Base-by-base conservation (phyloP, 192 early-diverging fungal genomes). In the Thamnidium elegans region DNA sequence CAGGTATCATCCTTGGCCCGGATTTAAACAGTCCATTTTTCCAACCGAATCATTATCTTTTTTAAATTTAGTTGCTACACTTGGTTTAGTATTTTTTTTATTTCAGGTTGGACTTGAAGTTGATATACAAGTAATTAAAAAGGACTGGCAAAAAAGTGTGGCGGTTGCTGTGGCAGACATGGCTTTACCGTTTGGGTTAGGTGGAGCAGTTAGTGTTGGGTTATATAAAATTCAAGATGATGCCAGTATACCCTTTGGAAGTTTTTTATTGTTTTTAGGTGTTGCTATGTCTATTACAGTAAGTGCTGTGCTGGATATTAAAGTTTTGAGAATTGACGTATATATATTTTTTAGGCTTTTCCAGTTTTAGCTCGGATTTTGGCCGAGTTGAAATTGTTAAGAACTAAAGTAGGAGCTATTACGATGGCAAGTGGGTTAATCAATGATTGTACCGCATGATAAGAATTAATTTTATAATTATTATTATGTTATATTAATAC, bases 301-400 rank as follows among this genome's bases (percentile, higher is more conserved):
- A 76, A 66, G 71, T 7, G 23, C 0, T 34, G 13, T 11, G 19
- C 46, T 54, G 0, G n/a, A 42, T 53, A 10, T 45, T 34, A 39
- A 39, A 10, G 7, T 39, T 39, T 39, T 6, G 1, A 26, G 26
- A 3, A 9, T 39, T 39, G 36, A 39, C 36, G 4, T 3, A 9
- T 3, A 10, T 39, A 10, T 39, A 3, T 39, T 9, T 39, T 9
- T 39, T 68, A 81, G 77, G 94, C 94, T 0, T 98, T 96, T 62
- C 96, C 96, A 0, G 96, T 98, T 2, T 82, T 98, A 30, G 96
- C 92, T 0, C 94, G 96, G 63, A 96, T 98, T 56, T 72, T 98
- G 61, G 87, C 92, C 0, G 94, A 96, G 74, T 80, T 87, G 43
- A 93, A 94, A 66, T 71, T 98, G 34, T 73, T 96, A 34, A 75